Evolutionary conservation across 2,329 filamentous ascomycete species (phyloP), one percentile per base, ranked within the genome.

Genomic region (Xylaria arbuscula): DNA sequence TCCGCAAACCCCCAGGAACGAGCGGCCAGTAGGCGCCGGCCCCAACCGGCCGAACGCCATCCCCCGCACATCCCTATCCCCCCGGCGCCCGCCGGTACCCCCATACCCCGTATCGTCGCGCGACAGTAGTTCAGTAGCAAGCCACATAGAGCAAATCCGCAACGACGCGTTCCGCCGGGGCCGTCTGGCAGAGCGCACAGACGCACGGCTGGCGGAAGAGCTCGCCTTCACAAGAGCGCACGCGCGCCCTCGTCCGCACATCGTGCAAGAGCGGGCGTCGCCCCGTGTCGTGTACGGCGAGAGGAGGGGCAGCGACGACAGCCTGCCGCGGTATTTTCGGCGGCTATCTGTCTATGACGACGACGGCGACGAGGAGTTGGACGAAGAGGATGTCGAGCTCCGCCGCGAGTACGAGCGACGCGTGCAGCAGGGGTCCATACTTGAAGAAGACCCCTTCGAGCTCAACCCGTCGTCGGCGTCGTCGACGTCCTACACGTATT

Each of bases 401-500:
- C 70, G 67, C 9, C 58, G 54, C 5, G 73, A 73, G 28, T 69
- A 66, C 45, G 73, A 73, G 28, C 51, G 67, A 40, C 66, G 68
- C 15, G 32, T 59, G 17, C 72, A 70, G 58, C 69, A 62, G 34
- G 74, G 74, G 50, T 76, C 74, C 5, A 64, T 76, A 4, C 9
- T 76, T 11, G 68, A 69, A 10, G 73, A 70, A 1, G 75, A 76
- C 32, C 72, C 74, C 22, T 76, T 76, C 58, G 66, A 28, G 22
- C 28, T 54, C 28, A 15, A 15, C 45, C 42, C 66, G 17, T 34
- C 56, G 10, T 64, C 68, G 36, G 40, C 24, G 5, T 19, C 61
- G 48, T 28, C 61, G 48, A 69, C 66, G 47, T 63, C 63, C 19
- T 66, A 70, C 51, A 24, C 56, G 22, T 71, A 69, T 50, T 67